Evolutionary conservation across 345 rosid genomes (phyloP).

Genomic region (Clausena lansium): DNA sequence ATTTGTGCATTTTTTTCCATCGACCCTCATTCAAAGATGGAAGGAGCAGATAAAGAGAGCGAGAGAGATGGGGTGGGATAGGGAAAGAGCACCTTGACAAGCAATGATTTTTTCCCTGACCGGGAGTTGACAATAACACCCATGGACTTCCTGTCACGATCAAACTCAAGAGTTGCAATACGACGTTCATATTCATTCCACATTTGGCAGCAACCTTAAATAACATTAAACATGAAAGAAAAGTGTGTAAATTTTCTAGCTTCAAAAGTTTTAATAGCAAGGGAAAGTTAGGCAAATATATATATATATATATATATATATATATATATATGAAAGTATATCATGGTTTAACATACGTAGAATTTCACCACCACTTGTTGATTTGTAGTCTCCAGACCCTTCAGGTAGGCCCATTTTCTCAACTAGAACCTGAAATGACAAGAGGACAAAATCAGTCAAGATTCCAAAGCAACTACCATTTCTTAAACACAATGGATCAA

Average conservation of each 20-base stretch:
- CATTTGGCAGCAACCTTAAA: slow-evolving; percentile 49
- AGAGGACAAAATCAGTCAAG: background rate
- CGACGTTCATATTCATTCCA: slow-evolving; percentile 58
- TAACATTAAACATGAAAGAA: slow-evolving; percentile 2
- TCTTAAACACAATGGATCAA: background rate
- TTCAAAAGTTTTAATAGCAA: background rate
- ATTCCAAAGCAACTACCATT: background rate
- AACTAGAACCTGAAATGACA: slow-evolving; percentile 52
- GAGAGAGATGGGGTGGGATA: background rate
- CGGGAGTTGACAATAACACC: slow-evolving; percentile 57
- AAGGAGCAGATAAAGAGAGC: background rate
- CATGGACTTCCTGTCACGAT: slow-evolving; percentile 75
- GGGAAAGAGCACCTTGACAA: slow-evolving; percentile 54
- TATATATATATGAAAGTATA: background rate
- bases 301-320: no score
- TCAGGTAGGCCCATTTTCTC: slow-evolving; percentile 71
- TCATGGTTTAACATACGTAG: slow-evolving; percentile 26
- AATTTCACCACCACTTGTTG: slow-evolving; percentile 22
- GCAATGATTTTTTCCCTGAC: slow-evolving; percentile 44
- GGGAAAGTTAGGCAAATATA: background rate
- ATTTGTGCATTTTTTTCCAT: background rate
- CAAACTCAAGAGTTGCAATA: slow-evolving; percentile 70
- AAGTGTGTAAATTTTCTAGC: slow-evolving; percentile 3
- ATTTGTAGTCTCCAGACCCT: slow-evolving; percentile 16
- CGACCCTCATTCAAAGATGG: background rate